Conservation (phyloP, 2,329 filamentous ascomycete species). For the Xylariomycetidae sp. region DNA sequence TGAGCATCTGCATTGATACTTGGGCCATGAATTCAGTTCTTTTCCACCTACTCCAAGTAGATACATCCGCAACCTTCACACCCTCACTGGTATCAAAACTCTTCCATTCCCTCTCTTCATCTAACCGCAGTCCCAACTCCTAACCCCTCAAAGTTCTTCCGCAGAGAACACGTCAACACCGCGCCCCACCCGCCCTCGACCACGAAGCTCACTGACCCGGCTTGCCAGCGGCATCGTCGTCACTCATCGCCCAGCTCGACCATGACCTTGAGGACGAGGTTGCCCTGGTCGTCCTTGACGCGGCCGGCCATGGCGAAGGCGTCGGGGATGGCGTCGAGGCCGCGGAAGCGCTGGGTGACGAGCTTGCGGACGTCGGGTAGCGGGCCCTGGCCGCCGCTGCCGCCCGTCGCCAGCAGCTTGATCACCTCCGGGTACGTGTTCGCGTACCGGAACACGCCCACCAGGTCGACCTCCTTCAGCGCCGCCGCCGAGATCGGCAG, state of each 20-base stretch:
- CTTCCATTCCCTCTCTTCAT: too few relatives aligned
- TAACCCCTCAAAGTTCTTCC: too few relatives aligned
- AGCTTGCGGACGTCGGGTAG: conserved; percentile 62
- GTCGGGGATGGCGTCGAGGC: conserved; percentile 55
- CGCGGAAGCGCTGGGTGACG: conserved; percentile 64
- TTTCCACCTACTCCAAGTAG: too few relatives aligned
- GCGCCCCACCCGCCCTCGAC: too few relatives aligned
- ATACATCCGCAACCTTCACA: too few relatives aligned
- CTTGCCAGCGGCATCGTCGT: conserved; percentile 5
- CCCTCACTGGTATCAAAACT: too few relatives aligned
- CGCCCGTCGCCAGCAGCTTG: conserved; percentile 37
- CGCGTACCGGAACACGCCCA: conserved; percentile 73
- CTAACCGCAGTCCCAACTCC: too few relatives aligned
- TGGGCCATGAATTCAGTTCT: too few relatives aligned
- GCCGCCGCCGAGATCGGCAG: conserved; percentile 67
- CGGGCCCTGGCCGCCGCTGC: conserved; percentile 32
- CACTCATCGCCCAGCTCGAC: conserved; percentile 35
- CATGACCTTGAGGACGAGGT: conserved; percentile 70
- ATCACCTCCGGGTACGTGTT: conserved; percentile 62
- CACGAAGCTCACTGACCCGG: conserved; percentile 1
- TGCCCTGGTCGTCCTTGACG: conserved; percentile 62
- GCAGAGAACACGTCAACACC: too few relatives aligned
- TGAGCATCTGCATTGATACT: too few relatives aligned
- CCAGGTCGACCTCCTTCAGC: conserved; percentile 67
- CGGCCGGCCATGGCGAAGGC: conserved; percentile 69